These are phyloP conservation scores for Cymbopogon flexuosus DNA, from an alignment of 202 grass and related monocot species.

Conservation along the genomic window DNA sequence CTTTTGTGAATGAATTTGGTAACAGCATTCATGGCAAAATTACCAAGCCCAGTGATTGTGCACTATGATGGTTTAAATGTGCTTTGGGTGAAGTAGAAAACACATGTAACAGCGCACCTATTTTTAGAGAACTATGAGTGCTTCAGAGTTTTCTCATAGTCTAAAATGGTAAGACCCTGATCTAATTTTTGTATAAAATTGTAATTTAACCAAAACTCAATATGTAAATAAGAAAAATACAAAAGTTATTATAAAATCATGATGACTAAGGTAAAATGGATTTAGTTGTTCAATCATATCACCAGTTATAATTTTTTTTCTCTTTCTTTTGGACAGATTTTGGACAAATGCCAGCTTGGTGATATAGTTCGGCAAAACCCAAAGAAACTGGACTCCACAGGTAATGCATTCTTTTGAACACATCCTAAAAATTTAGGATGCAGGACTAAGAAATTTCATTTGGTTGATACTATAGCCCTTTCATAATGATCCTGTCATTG, in stretches of 20 bases:
- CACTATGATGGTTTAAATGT: background rate
- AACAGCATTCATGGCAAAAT: background rate
- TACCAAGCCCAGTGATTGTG: background rate
- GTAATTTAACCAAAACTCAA: background rate
- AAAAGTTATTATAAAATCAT: background rate
- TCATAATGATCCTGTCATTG: background rate
- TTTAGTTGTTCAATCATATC: background rate
- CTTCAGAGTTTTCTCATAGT: background rate
- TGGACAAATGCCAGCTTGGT: constrained; percentile 94
- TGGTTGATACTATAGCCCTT: background rate
- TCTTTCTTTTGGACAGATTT: constrained; percentile 34
- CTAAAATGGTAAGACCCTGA: background rate
- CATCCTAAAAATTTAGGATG: background rate
- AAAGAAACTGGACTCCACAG: constrained; percentile 80
- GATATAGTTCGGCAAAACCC: constrained; percentile 62
- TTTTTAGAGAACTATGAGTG: background rate
- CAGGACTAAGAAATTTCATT: background rate
- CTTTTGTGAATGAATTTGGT: background rate
- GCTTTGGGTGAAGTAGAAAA: background rate
- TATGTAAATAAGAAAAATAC: background rate
- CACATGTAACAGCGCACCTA: background rate
- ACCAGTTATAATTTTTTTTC: background rate
- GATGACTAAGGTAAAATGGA: background rate
- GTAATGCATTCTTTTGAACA: constrained; percentile 43
- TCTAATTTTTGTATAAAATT: background rate